These are phyloP conservation scores for Teratosphaeria nubilosa DNA, from an alignment of 2,329 filamentous ascomycete species.

Conservation along the genomic window DNA sequence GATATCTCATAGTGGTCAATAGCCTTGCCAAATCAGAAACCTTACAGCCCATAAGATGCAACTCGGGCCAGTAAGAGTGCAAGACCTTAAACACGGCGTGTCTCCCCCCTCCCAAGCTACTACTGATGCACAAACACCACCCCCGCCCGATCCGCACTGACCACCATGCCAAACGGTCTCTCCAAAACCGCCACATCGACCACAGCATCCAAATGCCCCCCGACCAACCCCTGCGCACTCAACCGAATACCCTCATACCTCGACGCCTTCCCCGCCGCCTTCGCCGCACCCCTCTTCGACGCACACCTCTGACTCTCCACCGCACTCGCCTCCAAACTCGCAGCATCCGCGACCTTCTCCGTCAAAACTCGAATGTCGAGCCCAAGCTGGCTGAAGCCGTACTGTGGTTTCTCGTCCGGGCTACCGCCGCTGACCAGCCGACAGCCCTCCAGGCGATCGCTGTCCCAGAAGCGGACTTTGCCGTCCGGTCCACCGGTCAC, in stretches of 20 bases:
- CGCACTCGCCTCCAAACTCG: slow-evolving; percentile 6
- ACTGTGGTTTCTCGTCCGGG: slow-evolving; percentile 59
- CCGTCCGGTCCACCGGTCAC: slow-evolving; percentile 82
- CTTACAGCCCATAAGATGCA: too few species aligned
- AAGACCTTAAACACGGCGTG: too few species aligned
- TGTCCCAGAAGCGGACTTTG: slow-evolving; percentile 90
- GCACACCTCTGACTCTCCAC: slow-evolving; percentile 18
- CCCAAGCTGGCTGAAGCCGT: slow-evolving; percentile 38
- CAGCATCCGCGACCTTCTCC: slow-evolving; percentile 19
- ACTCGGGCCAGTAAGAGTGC: too few species aligned
- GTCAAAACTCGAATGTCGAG: slow-evolving; percentile 32
- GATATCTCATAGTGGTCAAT: too few species aligned
- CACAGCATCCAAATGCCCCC: slow-evolving; percentile 78
- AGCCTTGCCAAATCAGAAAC: too few species aligned
- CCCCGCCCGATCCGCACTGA: slow-evolving; percentile 81
- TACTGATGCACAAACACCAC: slow-evolving; percentile 74
- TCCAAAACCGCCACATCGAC: slow-evolving; percentile 83
- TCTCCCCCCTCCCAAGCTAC: background rate
- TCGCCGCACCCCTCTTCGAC: slow-evolving; percentile 13
- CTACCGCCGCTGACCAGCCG: slow-evolving; percentile 65
- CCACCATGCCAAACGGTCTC: slow-evolving; percentile 81
- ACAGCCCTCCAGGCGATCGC: slow-evolving; percentile 66
- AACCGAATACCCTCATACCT: slow-evolving; percentile 78
- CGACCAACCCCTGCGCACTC: slow-evolving; percentile 77
- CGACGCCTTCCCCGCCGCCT: slow-evolving; percentile 40